phyloP scores from a whole-genome alignment of 177 flowering plant species.

The Telopea speciosissima region DNA sequence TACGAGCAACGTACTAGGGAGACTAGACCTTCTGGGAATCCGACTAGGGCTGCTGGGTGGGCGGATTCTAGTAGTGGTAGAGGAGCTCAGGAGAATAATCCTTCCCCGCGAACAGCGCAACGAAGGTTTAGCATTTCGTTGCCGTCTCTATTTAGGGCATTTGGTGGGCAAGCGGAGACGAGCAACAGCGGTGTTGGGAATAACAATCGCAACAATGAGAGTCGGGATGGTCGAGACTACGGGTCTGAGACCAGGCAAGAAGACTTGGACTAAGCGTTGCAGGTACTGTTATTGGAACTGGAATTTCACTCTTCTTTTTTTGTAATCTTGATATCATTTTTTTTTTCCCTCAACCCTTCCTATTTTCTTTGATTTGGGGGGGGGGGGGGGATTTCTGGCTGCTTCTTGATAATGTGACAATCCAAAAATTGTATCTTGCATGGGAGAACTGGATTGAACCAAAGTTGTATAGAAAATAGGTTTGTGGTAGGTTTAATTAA shows the following conservation, averaged over 20 bases:
- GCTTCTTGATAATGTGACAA: too few species aligned
- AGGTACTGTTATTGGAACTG: conserved; percentile 16
- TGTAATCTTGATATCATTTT: not conserved
- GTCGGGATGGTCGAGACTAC: conserved; percentile 17
- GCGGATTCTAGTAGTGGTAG: conserved; percentile 16
- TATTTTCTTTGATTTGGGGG: too few species aligned
- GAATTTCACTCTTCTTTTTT: not conserved
- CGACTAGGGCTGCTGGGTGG: conserved; percentile 6
- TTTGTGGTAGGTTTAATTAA: too few species aligned
- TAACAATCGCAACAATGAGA: conserved; percentile 17
- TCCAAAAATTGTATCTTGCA: too few species aligned
- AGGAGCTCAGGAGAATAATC: conserved; percentile 19
- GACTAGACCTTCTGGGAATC: not conserved
- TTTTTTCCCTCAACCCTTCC: too few species aligned
- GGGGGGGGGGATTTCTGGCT: too few species aligned
- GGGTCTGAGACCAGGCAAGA: conserved; percentile 38
- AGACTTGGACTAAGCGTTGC: conserved; percentile 38
- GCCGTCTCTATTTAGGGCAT: conserved; percentile 53
- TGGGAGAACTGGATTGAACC: too few species aligned
- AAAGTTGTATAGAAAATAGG: too few species aligned
- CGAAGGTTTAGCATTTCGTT: conserved; percentile 61
- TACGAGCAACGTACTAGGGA: conserved; percentile 47
- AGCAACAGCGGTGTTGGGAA: conserved; percentile 35
- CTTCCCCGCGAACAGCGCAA: conserved; percentile 15
- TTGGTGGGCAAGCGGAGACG: conserved; percentile 44